These are phyloP conservation scores for Knufia fluminis DNA, from an alignment of 2,329 filamentous ascomycete species.

Conservation along the genomic window DNA sequence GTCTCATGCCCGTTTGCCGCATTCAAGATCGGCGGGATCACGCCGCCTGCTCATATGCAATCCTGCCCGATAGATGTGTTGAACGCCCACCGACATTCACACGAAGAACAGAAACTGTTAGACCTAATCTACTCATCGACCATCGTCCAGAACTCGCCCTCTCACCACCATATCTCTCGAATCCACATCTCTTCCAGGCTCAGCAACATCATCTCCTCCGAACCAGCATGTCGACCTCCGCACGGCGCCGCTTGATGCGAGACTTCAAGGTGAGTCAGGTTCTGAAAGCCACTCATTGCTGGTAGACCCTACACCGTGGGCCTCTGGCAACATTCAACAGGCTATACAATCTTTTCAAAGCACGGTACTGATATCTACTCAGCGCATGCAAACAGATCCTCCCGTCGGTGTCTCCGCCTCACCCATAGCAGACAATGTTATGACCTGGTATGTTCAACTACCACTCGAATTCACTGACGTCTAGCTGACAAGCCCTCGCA, in stretches of 20 bases:
- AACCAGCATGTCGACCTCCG: constrained; percentile 41
- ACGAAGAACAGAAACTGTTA: neutral
- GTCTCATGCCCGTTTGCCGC: neutral
- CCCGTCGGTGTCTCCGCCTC: constrained; percentile 94
- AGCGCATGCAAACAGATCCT: constrained; percentile 99
- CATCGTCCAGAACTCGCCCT: neutral
- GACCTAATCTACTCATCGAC: neutral
- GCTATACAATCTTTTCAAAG: constrained; percentile 6
- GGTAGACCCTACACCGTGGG: no score
- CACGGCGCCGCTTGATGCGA: constrained; percentile 92
- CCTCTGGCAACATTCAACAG: no score
- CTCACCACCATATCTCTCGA: neutral
- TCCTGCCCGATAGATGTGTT: neutral
- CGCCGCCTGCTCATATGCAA: neutral
- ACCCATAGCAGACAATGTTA: constrained; percentile 90
- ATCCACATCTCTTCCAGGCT: neutral
- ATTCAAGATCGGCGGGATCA: neutral
- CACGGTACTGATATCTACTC: constrained; percentile 17
- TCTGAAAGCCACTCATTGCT: no score
- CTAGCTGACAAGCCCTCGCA: constrained; percentile 30
- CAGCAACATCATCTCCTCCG: neutral
- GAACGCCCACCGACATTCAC: no score
- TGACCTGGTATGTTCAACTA: constrained; percentile 67
- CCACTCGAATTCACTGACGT: neutral
- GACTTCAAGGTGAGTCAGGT: constrained; percentile 79